Conservation (phyloP, 2,329 filamentous ascomycete genomes). For the Domatiomyces catenatus region DNA sequence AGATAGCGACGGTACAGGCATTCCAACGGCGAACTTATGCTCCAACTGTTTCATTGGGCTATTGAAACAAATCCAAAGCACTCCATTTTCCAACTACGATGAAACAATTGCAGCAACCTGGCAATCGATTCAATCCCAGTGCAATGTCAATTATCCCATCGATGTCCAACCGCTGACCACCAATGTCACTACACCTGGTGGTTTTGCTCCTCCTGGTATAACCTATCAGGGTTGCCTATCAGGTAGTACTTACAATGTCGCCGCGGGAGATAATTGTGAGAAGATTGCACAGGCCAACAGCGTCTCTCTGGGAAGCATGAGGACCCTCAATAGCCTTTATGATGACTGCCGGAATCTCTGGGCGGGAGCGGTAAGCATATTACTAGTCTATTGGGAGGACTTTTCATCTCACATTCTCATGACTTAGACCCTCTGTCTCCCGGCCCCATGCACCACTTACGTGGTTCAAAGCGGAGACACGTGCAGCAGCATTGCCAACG, state of each 20-base stretch:
- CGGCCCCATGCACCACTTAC: constrained; percentile 1
- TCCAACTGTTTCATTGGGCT: too few species aligned
- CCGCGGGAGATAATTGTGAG: not conserved
- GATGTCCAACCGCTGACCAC: not conserved
- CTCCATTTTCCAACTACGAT: constrained; percentile 4
- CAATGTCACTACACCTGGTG: constrained; percentile 1
- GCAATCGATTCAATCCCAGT: constrained; percentile 3
- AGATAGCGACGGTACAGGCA: too few species aligned
- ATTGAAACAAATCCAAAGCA: too few species aligned
- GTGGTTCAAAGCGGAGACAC: constrained; percentile 5
- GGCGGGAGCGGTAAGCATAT: not conserved
- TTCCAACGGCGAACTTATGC: too few species aligned
- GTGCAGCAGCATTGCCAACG: constrained; percentile 8
- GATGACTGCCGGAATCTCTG: not conserved
- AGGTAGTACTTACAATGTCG: not conserved
- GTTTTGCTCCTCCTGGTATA: not conserved
- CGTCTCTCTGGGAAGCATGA: not conserved
- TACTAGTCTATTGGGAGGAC: too few species aligned
- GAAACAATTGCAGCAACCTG: constrained; percentile 2
- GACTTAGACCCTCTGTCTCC: constrained; percentile 1
- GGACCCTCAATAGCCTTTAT: constrained; percentile 1
- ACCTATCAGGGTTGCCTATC: not conserved
- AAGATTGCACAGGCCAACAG: not conserved
- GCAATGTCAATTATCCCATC: not conserved
- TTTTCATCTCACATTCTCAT: not conserved